Conservation (phyloP, 768 basidiomycete genomes). For the Xerocomus brunneocitrinus region DNA sequence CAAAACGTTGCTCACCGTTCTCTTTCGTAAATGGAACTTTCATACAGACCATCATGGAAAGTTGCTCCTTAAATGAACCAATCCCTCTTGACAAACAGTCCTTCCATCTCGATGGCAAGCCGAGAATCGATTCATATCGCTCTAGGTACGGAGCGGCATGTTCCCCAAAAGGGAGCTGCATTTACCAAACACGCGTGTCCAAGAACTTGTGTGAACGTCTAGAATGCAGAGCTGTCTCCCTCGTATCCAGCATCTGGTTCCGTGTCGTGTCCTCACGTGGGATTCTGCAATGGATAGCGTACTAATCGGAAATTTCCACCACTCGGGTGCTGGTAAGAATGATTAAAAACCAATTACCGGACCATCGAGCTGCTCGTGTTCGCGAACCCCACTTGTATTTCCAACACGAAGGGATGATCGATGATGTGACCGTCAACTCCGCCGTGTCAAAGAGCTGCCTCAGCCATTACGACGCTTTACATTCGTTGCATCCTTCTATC, state of each 20-base stretch:
- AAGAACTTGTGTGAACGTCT: not conserved
- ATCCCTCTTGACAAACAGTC: conserved; percentile 7
- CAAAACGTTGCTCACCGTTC: not conserved
- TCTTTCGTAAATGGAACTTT: conserved; percentile 8
- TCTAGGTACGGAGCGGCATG: not conserved
- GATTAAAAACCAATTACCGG: no score
- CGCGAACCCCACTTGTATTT: no score
- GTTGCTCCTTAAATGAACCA: conserved; percentile 14
- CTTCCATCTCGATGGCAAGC: not conserved
- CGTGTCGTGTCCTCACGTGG: not conserved
- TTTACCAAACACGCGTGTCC: not conserved
- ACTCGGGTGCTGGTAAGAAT: no score
- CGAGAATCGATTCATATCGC: not conserved
- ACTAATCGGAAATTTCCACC: no score
- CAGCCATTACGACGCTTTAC: no score
- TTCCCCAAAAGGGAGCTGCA: not conserved
- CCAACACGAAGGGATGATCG: no score
- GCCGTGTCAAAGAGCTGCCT: no score
- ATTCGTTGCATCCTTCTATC: no score
- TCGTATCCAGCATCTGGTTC: no score
- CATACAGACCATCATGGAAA: conserved; percentile 3
- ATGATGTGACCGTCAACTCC: no score
- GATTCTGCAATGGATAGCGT: no score
- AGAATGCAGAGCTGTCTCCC: not conserved
- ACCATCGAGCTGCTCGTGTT: no score